These are phyloP conservation scores for Fusarium sp. DNA, from an alignment of 2,329 filamentous ascomycete genomes.

Conservation along the genomic window DNA sequence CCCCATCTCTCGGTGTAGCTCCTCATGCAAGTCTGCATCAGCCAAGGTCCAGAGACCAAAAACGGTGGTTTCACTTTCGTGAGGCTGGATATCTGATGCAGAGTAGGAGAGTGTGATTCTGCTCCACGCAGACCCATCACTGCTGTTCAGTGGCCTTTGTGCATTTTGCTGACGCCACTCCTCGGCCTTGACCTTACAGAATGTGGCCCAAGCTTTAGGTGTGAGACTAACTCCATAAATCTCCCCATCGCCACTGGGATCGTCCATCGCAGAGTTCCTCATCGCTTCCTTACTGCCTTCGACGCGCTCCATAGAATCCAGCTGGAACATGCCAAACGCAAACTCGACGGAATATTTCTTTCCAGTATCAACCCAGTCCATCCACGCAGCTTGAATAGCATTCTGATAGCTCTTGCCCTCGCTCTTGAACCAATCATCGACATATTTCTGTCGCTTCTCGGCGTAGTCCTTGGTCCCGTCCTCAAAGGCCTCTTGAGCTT, in stretches of 20 bases:
- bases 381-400: neutral
- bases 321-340: neutral
- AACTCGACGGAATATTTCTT: neutral
- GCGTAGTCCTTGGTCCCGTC: neutral
- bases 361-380: neutral
- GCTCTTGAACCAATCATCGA: neutral
- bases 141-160: fast-evolving
- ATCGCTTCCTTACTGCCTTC: neutral
- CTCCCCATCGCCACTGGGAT: neutral
- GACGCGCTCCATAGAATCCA: neutral
- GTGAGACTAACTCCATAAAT: neutral
- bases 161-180: neutral
- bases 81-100: neutral
- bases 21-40: fast-evolving
- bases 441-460: neutral
- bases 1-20: neutral
- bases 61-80: fast-evolving
- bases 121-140: neutral
- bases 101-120: neutral
- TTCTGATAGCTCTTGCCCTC: neutral
- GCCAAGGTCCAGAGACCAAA: neutral
- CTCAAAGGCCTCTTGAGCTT: neutral
- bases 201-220: neutral
- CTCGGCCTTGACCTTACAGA: neutral
- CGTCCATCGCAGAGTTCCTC: neutral